Percentiles rank a stretch among this genome's conserved stretches.
phyloP scores from a whole-genome alignment of 169 alveolate species.

The Amoebophrya sp. region DNA sequence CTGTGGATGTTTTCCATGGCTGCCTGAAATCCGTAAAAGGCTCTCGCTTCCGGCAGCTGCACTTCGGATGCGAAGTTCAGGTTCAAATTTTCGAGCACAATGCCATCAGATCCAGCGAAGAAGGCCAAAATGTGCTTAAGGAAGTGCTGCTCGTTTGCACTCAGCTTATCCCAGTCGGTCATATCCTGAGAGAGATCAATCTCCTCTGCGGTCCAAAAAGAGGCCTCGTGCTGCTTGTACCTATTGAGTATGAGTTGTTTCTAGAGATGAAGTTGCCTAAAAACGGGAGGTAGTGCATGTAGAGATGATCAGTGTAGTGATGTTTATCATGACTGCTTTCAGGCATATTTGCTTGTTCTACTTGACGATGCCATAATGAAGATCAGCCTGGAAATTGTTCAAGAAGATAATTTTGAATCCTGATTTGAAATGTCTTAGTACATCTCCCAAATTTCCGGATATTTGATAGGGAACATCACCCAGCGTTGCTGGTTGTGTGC shows the following conservation, averaged over 20 bases:
- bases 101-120: slow-evolving; percentile 66
- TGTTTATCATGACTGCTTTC: not conserved
- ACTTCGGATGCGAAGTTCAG: slow-evolving; percentile 86
- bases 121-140: slow-evolving; percentile 59
- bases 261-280: too few species aligned
- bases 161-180: slow-evolving; percentile 82
- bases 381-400: not conserved
- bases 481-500: slow-evolving; percentile 42
- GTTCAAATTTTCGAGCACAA: slow-evolving; percentile 95
- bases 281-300: not conserved
- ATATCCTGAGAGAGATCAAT: slow-evolving; percentile 88
- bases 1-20: slow-evolving; percentile 98
- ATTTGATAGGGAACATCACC: slow-evolving; percentile 44
- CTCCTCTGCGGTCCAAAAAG: slow-evolving; percentile 99
- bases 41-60: slow-evolving; percentile 92
- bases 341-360: not conserved
- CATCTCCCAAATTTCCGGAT: slow-evolving; percentile 42
- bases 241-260: slow-evolving; percentile 48
- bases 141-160: slow-evolving; percentile 80
- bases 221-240: slow-evolving; percentile 96
- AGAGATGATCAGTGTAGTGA: not conserved
- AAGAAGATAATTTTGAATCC: not conserved
- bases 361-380: not conserved
- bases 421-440: not conserved
- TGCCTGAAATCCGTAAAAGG: slow-evolving; percentile 94